These are phyloP conservation scores for Ophiocordyceps sinensis DNA, from an alignment of 2,329 filamentous ascomycete species.

Conservation along the genomic window DNA sequence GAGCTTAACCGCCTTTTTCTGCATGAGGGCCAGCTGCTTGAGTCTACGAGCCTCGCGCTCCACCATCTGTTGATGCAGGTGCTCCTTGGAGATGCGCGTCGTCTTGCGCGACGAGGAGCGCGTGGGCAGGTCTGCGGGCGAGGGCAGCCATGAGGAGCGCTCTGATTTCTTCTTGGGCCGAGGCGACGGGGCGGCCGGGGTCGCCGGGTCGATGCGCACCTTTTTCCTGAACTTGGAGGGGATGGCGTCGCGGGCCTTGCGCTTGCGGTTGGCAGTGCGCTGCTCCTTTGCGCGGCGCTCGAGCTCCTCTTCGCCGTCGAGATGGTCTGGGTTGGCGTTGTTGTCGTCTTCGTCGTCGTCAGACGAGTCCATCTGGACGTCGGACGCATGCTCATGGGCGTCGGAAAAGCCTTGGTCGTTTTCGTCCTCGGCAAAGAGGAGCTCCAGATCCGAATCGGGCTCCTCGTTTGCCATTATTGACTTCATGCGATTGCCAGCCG, in stretches of 20 bases:
- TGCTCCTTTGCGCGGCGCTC: slow-evolving; percentile 61
- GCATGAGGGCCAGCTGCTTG: slow-evolving; percentile 55
- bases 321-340: slow-evolving; percentile 57
- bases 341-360: slow-evolving; percentile 74
- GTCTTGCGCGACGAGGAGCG: slow-evolving; percentile 44
- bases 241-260: slow-evolving; percentile 64
- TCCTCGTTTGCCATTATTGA: slow-evolving; percentile 63
- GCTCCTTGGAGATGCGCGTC: slow-evolving; percentile 44
- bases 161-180: slow-evolving; percentile 47
- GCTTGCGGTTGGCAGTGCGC: slow-evolving; percentile 54
- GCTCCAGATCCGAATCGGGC: slow-evolving; percentile 52
- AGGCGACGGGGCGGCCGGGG: slow-evolving; percentile 25
- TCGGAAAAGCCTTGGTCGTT: slow-evolving; percentile 58
- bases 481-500: slow-evolving; percentile 73
- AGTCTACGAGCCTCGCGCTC: slow-evolving; percentile 57
- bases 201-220: slow-evolving; percentile 52
- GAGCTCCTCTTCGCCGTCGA: slow-evolving; percentile 79
- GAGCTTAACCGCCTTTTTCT: slow-evolving; percentile 53
- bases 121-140: slow-evolving; percentile 37
- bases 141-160: slow-evolving; percentile 42
- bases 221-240: slow-evolving; percentile 59
- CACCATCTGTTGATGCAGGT: slow-evolving; percentile 56
- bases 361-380: slow-evolving; percentile 76
- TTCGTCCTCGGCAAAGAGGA: slow-evolving; percentile 62
- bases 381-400: slow-evolving; percentile 50